Evolutionary conservation across 805 yeast genomes (phyloP), one percentile per base, ranked within the genome.

Genomic region (Lipomyces chichibuensis): DNA sequence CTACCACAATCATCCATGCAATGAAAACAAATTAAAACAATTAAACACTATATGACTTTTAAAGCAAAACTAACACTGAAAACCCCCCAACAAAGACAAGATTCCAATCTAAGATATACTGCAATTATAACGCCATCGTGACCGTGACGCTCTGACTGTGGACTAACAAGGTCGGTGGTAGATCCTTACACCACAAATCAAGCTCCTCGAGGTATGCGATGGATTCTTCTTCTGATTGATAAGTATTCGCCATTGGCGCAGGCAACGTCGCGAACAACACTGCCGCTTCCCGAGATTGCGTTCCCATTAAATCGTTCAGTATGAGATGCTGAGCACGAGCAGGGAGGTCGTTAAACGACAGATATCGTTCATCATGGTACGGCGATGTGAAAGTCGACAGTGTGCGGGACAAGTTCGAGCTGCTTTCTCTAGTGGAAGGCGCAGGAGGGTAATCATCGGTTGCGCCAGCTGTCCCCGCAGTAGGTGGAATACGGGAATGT

Each of bases 71-170:
- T 13, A 37, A 9, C 43, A 4, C n/a, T 1, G n/a, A 37, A 37
- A 13, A 1, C 14, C 43, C 43, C n/a, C 17, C 3, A 0, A 35
- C 6, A 29, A 29, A 29, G 0, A 37, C 43, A 37, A 17, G n/a
- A n/a, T n/a, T n/a, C 49, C 20, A 17, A 17, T 7, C 1, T 17
- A 17, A 43, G 5, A 5, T n/a, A 17, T 43, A 43, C 43, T 37
- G 17, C 20, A 37, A 23, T 56, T 79, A 93, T 69, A 94, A 80
- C 43, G 97, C 95, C 5, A 98, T 93, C 0, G 99, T 94, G 1
- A 94, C 99, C 0, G 99, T 95, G 83, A 95, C 92, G 0, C 97
- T 89, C 79, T 92, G 96, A 0, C 98, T 91, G 75, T 95, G 94
- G 63, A 95, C 83, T 69, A 95, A 78, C 76, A 95, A 76, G 0